A percentile compares a stretch with the other conserved stretches of the same genome.
These are phyloP conservation scores for Bacidia rubella DNA, from an alignment of 495 filamentous ascomycete species.

Conservation along the genomic window DNA sequence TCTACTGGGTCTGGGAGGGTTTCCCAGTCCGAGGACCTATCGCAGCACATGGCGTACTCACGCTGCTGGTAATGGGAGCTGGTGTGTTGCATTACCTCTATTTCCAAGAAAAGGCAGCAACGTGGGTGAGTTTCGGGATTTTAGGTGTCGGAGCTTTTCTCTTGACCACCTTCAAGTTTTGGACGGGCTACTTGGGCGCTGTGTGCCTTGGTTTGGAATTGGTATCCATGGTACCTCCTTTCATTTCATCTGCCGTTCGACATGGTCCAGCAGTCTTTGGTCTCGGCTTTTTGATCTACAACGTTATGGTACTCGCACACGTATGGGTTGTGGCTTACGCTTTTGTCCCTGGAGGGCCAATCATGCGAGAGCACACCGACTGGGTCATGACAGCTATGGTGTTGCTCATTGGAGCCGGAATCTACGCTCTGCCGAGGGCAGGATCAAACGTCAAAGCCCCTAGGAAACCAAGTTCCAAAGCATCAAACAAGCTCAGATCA, in stretches of 20 bases:
- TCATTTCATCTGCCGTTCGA: slow-evolving; percentile 62
- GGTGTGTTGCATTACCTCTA: slow-evolving; percentile 72
- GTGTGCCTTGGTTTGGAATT: slow-evolving; percentile 63
- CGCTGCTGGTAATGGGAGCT: slow-evolving; percentile 71
- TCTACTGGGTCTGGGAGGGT: slow-evolving; percentile 97
- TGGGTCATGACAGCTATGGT: slow-evolving; percentile 84
- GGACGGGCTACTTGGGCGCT: slow-evolving; percentile 84
- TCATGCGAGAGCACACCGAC: slow-evolving; percentile 89
- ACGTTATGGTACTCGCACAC: slow-evolving; percentile 82
- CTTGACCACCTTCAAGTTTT: slow-evolving; percentile 65
- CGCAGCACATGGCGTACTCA: slow-evolving; percentile 73
- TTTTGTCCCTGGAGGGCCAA: slow-evolving; percentile 92
- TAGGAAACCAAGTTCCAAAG: slow-evolving; percentile 23
- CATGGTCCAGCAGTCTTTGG: slow-evolving; percentile 71
- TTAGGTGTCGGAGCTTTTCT: slow-evolving; percentile 68
- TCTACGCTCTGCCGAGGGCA: slow-evolving; percentile 50
- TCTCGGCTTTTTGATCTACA: slow-evolving; percentile 76
- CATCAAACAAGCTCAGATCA: slow-evolving; percentile 42
- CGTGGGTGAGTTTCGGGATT: slow-evolving; percentile 70
- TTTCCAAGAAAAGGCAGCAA: slow-evolving; percentile 51
- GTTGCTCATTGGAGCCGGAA: slow-evolving; percentile 70
- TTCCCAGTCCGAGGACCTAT: slow-evolving; percentile 85
- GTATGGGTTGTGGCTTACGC: slow-evolving; percentile 99
- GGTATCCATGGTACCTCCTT: slow-evolving; percentile 63
- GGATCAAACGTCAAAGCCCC: slow-evolving; percentile 19